phyloP scores from a whole-genome alignment of 345 rosid species.

The Abelmoschus esculentus region DNA sequence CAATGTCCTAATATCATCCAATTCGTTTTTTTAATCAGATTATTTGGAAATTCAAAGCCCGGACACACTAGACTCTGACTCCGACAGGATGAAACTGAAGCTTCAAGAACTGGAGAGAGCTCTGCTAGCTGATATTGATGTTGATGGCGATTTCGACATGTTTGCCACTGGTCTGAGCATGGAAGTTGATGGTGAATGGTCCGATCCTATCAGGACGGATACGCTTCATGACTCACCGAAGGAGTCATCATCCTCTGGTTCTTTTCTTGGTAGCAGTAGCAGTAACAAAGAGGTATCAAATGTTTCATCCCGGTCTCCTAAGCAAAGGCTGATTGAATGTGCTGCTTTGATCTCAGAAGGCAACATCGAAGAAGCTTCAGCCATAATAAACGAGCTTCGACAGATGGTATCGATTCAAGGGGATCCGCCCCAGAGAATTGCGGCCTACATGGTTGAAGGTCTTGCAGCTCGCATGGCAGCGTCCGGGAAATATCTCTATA shows the following conservation, averaged over 20 bases:
- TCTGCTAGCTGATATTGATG: constrained; percentile 50
- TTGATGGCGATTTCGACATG: constrained; percentile 32
- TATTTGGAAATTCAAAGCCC: constrained; percentile 40
- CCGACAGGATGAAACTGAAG: constrained; percentile 58
- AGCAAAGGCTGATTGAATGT: constrained; percentile 63
- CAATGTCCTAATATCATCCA: constrained; percentile 25
- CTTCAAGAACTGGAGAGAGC: constrained; percentile 87
- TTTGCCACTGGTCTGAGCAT: constrained; percentile 39
- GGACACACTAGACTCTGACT: constrained; percentile 44
- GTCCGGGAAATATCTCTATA: constrained; percentile 84
- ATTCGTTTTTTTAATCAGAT: constrained; percentile 26
- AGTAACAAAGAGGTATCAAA: constrained; percentile 59
- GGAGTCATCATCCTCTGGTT: constrained; percentile 75
- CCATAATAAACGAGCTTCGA: constrained; percentile 62
- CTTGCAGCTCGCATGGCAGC: constrained; percentile 90
- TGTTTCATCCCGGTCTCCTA: constrained; percentile 42
- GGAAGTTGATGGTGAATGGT: constrained; percentile 88
- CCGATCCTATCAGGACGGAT: constrained; percentile 35
- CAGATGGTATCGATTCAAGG: constrained; percentile 84
- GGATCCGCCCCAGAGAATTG: constrained; percentile 84
- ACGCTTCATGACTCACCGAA: constrained; percentile 72
- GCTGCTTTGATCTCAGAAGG: constrained; percentile 69
- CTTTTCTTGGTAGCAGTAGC: constrained; percentile 54
- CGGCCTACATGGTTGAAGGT: constrained; percentile 99
- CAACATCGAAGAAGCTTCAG: constrained; percentile 50